Percentiles rank a stretch among this genome's conserved stretches.
Evolutionary conservation across 129 eudicot genomes (phyloP).

Genomic region (Deinandra increscens): DNA sequence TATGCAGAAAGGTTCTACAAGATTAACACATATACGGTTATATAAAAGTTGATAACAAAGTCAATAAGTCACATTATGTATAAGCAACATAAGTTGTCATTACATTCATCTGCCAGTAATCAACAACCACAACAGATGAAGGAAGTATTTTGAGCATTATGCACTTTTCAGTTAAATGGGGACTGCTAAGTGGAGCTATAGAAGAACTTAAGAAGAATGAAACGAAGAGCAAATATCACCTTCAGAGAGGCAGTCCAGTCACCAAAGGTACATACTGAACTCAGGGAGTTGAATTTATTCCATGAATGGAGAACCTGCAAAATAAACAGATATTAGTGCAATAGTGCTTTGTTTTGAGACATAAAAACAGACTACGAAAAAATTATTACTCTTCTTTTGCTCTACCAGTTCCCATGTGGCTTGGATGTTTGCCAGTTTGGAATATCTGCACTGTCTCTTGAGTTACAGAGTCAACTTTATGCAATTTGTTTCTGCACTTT

Average conservation of each 20-base stretch:
- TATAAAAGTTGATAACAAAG: slow-evolving; percentile 18
- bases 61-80: slow-evolving; percentile 15
- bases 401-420: slow-evolving; percentile 97
- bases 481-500: slow-evolving; percentile 69
- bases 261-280: slow-evolving; percentile 69
- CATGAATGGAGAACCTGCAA: slow-evolving; percentile 80
- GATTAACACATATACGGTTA: not conserved
- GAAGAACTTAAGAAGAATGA: slow-evolving; percentile 1
- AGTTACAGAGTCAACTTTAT: slow-evolving; percentile 86
- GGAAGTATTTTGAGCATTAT: not conserved
- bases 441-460: slow-evolving; percentile 96
- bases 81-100: slow-evolving; percentile 14
- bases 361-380: not conserved
- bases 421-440: slow-evolving; percentile 92
- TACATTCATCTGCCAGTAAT: slow-evolving; percentile 19
- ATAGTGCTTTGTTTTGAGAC: slow-evolving; percentile 19
- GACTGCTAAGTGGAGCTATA: not conserved
- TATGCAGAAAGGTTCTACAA: slow-evolving; percentile 83
- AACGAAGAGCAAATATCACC: slow-evolving; percentile 43
- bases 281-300: slow-evolving; percentile 95
- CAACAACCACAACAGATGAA: slow-evolving; percentile 13
- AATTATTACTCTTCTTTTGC: slow-evolving; percentile 81
- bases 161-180: slow-evolving; percentile 7
- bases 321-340: slow-evolving; percentile 14
- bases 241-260: slow-evolving; percentile 89